Base-by-base conservation (phyloP, 805 yeast genomes). In the Yarrowia sp. region DNA sequence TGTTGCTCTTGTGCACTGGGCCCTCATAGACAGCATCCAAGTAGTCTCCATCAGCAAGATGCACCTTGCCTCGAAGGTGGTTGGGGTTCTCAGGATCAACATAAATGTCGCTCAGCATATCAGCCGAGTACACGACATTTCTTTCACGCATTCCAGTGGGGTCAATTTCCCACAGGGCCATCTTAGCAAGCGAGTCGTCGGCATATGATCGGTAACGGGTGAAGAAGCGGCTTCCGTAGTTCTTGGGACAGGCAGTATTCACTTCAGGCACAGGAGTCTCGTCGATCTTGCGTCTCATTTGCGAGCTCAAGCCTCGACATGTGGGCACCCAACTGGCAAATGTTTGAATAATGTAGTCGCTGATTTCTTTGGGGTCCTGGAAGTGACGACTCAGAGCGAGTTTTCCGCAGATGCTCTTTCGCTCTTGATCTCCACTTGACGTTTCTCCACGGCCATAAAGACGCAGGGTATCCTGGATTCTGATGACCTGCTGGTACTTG, bases 41-140 rank as follows among this genome's bases (percentile, higher is more conserved):
- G n/a, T 7, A 16, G 12, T 14, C 31, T 51, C 86, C 77, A 1
- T 82, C 71, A 1, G 91, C 94, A 0, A 89, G 84, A 0, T 90
- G 84, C 64, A 81, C 66, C 22, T 80, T 78, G 42, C 81, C 84
- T 60, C 27, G 55, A 8, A 47, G 19, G 4, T 8, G 1, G 16
- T 80, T 79, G 0, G 88, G 85, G 47, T 85, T 74, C 3, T 83
- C 76, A n/a, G 74, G 68, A 64, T 82, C 82, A 70, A 90, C 97
- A 31, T 87, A 76, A 69, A 88, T 88, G 56, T 83, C 86, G 24
- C 93, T 76, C 58, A 84, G 80, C 63, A 82, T 78, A 1, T 87
- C 85, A 0, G 96, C 81, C 64, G 85, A 72, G 24, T 70, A 68
- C 32, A 92, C 88, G 27, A 94, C 78, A 70, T 90, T 49, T 3